Evolutionary conservation across 148 eudicot species (phyloP).

Genomic region (Silene conica): DNA sequence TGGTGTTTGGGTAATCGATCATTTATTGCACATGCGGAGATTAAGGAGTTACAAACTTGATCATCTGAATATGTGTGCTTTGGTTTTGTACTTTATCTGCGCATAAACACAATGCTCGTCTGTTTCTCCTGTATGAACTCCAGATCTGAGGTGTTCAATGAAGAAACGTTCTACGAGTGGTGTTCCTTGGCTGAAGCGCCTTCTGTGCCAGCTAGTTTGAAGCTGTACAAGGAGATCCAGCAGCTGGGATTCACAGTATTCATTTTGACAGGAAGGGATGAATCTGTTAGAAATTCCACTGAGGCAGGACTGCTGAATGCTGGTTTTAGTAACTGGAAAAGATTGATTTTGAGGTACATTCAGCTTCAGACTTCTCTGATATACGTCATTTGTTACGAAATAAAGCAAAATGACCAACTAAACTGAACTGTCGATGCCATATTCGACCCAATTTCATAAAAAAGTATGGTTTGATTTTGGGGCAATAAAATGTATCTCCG

Average conservation of each 20-base stretch:
- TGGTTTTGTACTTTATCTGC: too few relatives aligned
- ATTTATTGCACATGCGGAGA: too few relatives aligned
- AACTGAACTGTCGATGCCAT: neutral
- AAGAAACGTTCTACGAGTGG: conserved; percentile 50
- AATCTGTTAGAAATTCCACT: conserved; percentile 51
- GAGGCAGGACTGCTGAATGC: conserved; percentile 44
- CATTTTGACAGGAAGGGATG: conserved; percentile 75
- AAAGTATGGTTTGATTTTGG: too few relatives aligned
- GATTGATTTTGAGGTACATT: conserved; percentile 63
- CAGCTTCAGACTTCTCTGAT: too few relatives aligned
- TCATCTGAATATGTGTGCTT: too few relatives aligned
- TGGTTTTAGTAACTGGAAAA: conserved; percentile 67
- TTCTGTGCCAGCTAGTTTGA: conserved; percentile 64
- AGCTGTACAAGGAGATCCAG: conserved; percentile 63
- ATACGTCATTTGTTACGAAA: too few relatives aligned
- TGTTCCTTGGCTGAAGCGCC: conserved; percentile 55
- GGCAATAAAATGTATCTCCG: neutral
- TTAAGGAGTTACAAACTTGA: too few relatives aligned
- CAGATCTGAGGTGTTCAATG: conserved; percentile 60
- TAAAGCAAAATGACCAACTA: too few relatives aligned
- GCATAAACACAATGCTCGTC: neutral
- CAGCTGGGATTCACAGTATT: conserved; percentile 61
- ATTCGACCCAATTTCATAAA: neutral
- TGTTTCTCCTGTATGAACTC: conserved; percentile 12
- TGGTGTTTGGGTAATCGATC: too few relatives aligned